Evolutionary conservation across 768 basidiomycete species (phyloP).

Genomic region (Suillus subluteus): DNA sequence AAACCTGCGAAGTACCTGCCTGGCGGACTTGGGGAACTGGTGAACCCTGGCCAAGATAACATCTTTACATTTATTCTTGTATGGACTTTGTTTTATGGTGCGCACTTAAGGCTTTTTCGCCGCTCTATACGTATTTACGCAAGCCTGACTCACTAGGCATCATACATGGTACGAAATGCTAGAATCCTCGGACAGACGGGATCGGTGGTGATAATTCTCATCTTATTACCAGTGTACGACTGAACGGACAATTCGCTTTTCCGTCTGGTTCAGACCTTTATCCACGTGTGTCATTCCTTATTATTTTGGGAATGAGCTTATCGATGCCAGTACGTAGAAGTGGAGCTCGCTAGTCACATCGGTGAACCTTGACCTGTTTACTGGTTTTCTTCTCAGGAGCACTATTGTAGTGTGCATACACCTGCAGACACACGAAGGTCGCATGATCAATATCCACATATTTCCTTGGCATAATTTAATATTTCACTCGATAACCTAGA

Average conservation of each 20-base stretch:
- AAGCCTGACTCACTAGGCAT: constrained; percentile 35
- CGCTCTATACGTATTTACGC: constrained; percentile 12
- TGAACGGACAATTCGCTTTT: constrained; percentile 22
- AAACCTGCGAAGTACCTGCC: constrained; percentile 63
- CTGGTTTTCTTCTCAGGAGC: constrained; percentile 7
- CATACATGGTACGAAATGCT: constrained; percentile 46
- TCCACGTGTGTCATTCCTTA: constrained; percentile 5
- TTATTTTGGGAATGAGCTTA: constrained; percentile 11
- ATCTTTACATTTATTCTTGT: constrained; percentile 88
- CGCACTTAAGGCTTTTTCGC: constrained; percentile 29
- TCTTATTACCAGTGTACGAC: constrained; percentile 43
- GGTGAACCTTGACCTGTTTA: constrained; percentile 13
- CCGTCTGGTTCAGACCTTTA: constrained; percentile 7
- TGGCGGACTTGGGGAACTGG: constrained; percentile 66
- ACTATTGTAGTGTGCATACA: constrained; percentile 7
- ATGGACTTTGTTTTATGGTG: constrained; percentile 94
- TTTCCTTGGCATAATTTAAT: not conserved
- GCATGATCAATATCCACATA: constrained; percentile 12
- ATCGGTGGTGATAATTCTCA: constrained; percentile 18
- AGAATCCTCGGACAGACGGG: constrained; percentile 1
- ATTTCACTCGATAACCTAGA: constrained; percentile 2
- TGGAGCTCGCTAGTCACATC: constrained; percentile 13
- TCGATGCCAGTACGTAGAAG: constrained; percentile 13
- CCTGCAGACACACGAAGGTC: constrained; percentile 14
- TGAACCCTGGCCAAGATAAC: constrained; percentile 90